Conservation (phyloP, 306 rosid genomes). For the Abrus pulchellus region DNA sequence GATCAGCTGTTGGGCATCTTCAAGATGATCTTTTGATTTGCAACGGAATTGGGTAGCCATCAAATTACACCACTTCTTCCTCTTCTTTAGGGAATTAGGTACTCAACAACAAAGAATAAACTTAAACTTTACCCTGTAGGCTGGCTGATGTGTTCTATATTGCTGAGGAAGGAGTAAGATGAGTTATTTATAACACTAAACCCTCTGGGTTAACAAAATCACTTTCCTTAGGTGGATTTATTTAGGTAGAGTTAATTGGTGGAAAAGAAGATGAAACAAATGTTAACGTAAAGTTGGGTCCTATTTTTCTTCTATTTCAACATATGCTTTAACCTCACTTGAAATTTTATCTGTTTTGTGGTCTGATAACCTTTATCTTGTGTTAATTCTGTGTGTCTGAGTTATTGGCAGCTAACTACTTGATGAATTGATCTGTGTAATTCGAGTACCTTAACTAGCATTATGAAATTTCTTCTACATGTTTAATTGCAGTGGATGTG, state of each 20-base stretch:
- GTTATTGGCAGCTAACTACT: background rate
- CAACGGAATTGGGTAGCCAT: conserved; percentile 4
- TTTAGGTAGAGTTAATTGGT: conserved; percentile 12
- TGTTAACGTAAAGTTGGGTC: conserved; percentile 23
- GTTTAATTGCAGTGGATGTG: conserved; percentile 6
- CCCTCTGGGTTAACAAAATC: conserved; percentile 19
- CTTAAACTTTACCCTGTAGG: background rate
- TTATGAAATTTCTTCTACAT: conserved; percentile 16
- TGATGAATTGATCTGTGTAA: conserved; percentile 5
- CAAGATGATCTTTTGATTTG: conserved; percentile 15
- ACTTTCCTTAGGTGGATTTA: conserved; percentile 29
- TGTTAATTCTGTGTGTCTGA: conserved; percentile 29
- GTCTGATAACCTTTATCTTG: conserved; percentile 16
- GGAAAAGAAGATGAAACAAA: conserved; percentile 22
- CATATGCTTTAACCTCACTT: background rate
- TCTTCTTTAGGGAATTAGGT: conserved; percentile 11
- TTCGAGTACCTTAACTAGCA: conserved; percentile 29
- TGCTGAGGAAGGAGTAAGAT: conserved; percentile 20
- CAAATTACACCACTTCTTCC: conserved; percentile 5
- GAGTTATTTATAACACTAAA: conserved; percentile 11
- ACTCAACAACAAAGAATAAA: conserved; percentile 14
- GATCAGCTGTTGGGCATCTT: conserved; percentile 14
- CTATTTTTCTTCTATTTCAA: conserved; percentile 31
- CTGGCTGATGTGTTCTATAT: conserved; percentile 7
- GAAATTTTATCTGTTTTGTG: conserved; percentile 12